These are phyloP conservation scores for Amanita pallidorosea DNA, from an alignment of 768 basidiomycete genomes.

Conservation along the genomic window DNA sequence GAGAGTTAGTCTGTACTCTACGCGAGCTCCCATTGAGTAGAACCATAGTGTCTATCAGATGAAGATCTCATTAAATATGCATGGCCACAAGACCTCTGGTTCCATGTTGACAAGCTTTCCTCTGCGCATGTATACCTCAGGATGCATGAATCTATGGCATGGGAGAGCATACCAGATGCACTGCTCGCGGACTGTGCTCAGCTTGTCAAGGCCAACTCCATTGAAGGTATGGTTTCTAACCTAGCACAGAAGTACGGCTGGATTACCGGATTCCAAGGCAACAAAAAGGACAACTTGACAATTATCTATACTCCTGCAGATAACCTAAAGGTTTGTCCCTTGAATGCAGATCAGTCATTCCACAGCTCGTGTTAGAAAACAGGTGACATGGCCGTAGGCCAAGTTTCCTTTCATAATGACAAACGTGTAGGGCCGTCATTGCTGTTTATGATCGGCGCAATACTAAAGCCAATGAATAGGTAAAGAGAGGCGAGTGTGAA, in stretches of 20 bases:
- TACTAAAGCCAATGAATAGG: slow-evolving; percentile 26
- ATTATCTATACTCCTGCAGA: slow-evolving; percentile 90
- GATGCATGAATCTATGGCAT: slow-evolving; percentile 68
- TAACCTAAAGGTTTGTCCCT: slow-evolving; percentile 70
- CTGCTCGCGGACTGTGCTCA: slow-evolving; percentile 84
- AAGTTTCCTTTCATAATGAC: slow-evolving; percentile 91
- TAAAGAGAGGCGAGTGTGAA: slow-evolving; percentile 56
- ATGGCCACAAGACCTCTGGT: slow-evolving; percentile 84
- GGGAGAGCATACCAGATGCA: slow-evolving; percentile 79
- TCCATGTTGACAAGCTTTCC: slow-evolving; percentile 96
- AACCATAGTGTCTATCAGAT: slow-evolving; percentile 37
- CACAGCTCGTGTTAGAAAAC: slow-evolving; percentile 56
- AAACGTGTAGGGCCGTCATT: slow-evolving; percentile 46
- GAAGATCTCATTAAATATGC: slow-evolving; percentile 93
- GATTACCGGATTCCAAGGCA: slow-evolving; percentile 41
- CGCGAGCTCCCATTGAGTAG: background rate
- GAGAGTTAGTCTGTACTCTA: slow-evolving; percentile 56
- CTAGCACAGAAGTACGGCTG: background rate
- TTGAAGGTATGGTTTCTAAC: slow-evolving; percentile 54
- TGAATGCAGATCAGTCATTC: background rate
- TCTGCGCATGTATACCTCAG: slow-evolving; percentile 97
- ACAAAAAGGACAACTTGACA: slow-evolving; percentile 90
- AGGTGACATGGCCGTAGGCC: slow-evolving; percentile 95
- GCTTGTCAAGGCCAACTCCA: slow-evolving; percentile 95
- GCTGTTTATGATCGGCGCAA: background rate